Conservation (phyloP, 805 yeast species). For the Zygosaccharomyces rouxii region DNA sequence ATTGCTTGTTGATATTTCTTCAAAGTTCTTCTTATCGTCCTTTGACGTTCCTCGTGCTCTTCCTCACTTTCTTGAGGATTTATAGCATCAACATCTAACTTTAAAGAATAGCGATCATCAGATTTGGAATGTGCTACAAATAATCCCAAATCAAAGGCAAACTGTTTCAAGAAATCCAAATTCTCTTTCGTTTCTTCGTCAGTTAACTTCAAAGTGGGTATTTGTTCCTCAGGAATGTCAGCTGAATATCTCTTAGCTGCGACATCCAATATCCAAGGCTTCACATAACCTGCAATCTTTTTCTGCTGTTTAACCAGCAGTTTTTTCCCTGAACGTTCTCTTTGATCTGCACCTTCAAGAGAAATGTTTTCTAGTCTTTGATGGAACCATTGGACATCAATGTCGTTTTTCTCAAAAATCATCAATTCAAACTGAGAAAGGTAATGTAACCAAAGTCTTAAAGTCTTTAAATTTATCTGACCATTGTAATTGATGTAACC, state of each 20-base stretch:
- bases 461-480: slow-evolving; percentile 65
- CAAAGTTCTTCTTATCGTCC: slow-evolving; percentile 48
- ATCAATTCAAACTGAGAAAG: slow-evolving; percentile 77
- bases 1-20: slow-evolving; percentile 63
- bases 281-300: slow-evolving; percentile 56
- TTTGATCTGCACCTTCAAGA: slow-evolving; percentile 62
- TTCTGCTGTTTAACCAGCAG: slow-evolving; percentile 68
- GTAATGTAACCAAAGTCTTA: slow-evolving; percentile 70
- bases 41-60: slow-evolving; percentile 51
- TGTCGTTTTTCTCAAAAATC: slow-evolving; percentile 76
- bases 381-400: slow-evolving; percentile 90
- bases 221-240: slow-evolving; percentile 41
- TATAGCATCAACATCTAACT: slow-evolving; percentile 69
- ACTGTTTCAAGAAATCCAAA: slow-evolving; percentile 55
- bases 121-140: slow-evolving; percentile 61
- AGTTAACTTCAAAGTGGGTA: slow-evolving; percentile 45
- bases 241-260: slow-evolving; percentile 31
- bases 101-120: slow-evolving; percentile 52
- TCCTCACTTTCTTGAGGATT: slow-evolving; percentile 64
- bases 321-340: slow-evolving; percentile 61
- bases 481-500: slow-evolving; percentile 87
- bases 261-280: slow-evolving; percentile 44
- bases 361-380: slow-evolving; percentile 76
- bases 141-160: slow-evolving; percentile 65
- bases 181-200: slow-evolving; percentile 40